These are phyloP conservation scores for Fusarium stilboides DNA, from an alignment of 2,329 filamentous ascomycete species.

Conservation along the genomic window DNA sequence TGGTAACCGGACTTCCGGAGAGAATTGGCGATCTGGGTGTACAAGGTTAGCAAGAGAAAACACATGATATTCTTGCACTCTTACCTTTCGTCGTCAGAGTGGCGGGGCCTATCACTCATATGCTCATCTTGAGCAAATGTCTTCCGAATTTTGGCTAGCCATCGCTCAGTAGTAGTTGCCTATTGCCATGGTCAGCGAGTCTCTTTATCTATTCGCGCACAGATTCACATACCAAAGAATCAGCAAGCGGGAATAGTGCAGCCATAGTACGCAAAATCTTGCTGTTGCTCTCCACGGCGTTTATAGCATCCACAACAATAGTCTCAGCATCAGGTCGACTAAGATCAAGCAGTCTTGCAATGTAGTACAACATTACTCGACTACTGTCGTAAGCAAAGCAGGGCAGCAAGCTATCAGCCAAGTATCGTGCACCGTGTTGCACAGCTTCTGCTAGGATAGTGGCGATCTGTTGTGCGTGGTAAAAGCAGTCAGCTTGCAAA, in stretches of 20 bases:
- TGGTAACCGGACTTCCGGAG: conserved; percentile 40
- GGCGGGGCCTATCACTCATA: conserved; percentile 46
- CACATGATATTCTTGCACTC: not conserved
- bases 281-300: conserved; percentile 59
- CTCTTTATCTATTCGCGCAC: too few relatives aligned
- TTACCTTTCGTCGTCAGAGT: conserved; percentile 42
- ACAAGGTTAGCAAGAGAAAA: conserved; percentile 12
- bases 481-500: conserved; percentile 57
- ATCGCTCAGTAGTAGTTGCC: conserved; percentile 58
- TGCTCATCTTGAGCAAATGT: conserved; percentile 49
- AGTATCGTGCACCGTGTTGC: conserved; percentile 57
- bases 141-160: conserved; percentile 57
- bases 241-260: conserved; percentile 57
- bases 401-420: conserved; percentile 62
- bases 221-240: conserved; percentile 55
- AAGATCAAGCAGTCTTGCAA: conserved; percentile 60
- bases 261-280: conserved; percentile 57
- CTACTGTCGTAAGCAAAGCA: conserved; percentile 65
- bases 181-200: conserved; percentile 31
- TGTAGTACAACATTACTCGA: conserved; percentile 64
- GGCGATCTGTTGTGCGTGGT: conserved; percentile 58
- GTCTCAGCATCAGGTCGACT: conserved; percentile 54
- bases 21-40: conserved; percentile 35
- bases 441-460: conserved; percentile 58
- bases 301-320: conserved; percentile 57